Percentiles rank a stretch among this genome's conserved stretches.
Conservation (phyloP, 768 basidiomycete genomes). For the Russula sp. region DNA sequence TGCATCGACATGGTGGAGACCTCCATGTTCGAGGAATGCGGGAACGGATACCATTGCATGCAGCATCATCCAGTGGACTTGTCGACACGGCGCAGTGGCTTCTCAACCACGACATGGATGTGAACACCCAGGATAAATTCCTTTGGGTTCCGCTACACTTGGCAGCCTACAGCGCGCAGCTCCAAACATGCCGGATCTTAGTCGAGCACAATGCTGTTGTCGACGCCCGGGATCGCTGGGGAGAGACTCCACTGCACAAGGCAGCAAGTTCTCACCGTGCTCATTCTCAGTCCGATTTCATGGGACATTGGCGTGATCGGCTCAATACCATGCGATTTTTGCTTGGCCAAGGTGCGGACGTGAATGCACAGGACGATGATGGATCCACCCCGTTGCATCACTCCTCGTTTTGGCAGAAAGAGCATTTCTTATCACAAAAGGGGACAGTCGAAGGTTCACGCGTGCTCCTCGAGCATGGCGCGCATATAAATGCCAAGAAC, state of each 20-base stretch:
- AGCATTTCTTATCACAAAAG: background rate
- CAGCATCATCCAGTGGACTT: too few relatives aligned
- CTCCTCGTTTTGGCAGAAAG: background rate
- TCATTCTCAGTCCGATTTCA: background rate
- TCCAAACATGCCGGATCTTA: background rate
- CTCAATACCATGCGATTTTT: background rate
- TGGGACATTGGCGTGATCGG: background rate
- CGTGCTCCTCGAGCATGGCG: background rate
- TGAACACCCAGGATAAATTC: background rate
- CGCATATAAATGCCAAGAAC: background rate
- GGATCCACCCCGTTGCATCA: background rate
- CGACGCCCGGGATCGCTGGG: background rate
- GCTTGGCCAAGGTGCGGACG: background rate
- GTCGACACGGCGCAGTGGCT: background rate
- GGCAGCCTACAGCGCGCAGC: background rate
- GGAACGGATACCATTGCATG: background rate
- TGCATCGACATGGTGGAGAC: background rate
- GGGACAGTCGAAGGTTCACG: background rate
- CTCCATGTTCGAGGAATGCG: background rate
- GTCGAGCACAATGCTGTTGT: background rate
- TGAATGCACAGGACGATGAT: background rate
- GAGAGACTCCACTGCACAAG: background rate
- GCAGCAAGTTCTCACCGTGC: background rate
- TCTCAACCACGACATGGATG: background rate
- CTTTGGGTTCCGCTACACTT: background rate